Evolutionary conservation across 768 basidiomycete genomes (phyloP), one percentile per base, ranked within the genome.

Genomic region (Suillus luteus): DNA sequence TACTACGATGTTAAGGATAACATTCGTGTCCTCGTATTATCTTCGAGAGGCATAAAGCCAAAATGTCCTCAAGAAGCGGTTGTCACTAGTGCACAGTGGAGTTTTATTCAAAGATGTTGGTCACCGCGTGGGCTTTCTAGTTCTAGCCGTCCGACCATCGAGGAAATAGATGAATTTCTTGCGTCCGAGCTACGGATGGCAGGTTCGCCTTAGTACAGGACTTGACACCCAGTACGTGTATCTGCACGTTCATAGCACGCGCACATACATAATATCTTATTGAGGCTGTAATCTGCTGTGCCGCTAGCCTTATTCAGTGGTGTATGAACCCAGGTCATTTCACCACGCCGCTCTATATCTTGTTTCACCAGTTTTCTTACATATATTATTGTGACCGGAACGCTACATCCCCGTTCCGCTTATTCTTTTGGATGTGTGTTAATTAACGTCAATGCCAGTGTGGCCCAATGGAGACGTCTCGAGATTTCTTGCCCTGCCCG

Each of bases 21-120:
- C 7, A 52, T 22, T 5, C 37, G 2, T 27, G 59, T 64, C 27
- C 7, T 54, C 17, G 12, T 48, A 14, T 54, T 59, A 11, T 37
- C 63, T 37, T 27, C 46, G 12, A 41, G 14, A 46, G 51, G 43
- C 6, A 19, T 37, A 15, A 64, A 35, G 5, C 65, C 62, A 1
- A 27, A 9, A 54, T 55, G 59, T 22, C 59, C 63, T 12, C 11
- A 1, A 14, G 38, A 35, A 35, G 10, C 40, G 3, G 24, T n/a
- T 35, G 35, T 64, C 43, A 64, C 58, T 1, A 46, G 63, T 6
- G n/a, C 19, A 35, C 58, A 52, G 9, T 66, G 59, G 62, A 12
- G 22, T 10, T 60, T 66, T 24, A 60, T 66, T 22, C 41, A 64
- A 35, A 17, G 57, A 40, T 66, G 65, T 8, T 66, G 65, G 65